Base-by-base conservation (phyloP, 2,329 filamentous ascomycete genomes). In the Coniochaeta sp. region DNA sequence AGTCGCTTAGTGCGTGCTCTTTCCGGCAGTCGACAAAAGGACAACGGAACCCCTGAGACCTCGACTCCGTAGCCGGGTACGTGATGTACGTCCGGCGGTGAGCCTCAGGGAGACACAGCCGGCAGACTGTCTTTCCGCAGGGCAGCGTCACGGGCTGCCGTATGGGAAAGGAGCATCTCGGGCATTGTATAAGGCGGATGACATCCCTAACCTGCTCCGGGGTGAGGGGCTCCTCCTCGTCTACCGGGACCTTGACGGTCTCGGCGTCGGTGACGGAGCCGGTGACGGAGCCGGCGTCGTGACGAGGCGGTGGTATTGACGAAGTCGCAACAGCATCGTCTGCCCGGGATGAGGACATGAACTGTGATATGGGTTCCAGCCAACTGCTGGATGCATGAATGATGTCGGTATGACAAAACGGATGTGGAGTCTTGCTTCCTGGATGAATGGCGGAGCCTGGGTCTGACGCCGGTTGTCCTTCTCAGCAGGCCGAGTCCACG, bases 111-210 rank as follows among this genome's bases (percentile, higher is more conserved):
- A 95, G 69, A 67, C 91, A 96, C 48, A 67, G 66, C 61, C 79
- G 83, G 70, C 91, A 96, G 10, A 95, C 68, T 10, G 85, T 85
- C 62, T 86, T 82, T 26, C 91, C 90, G 65, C 91, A 96, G 5
- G 91, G 90, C 4, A 96, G 72, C 0, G 87, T 87, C 52, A 90
- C 76, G 5, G 91, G 88, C 8, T 81, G 75, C 45, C 70, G 74
- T 27, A 94, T 72, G 1, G 86, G 85, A 40, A 72, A 73, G 3
- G 85, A 88, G 66, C 91, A 96, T 56, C 79, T 71, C 10, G 78
- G 78, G 65, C 91, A 96, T 69, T 95, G 89, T 50, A 94, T 77
- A 35, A 94, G 72, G 40, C 85, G 84, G 55, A 95, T 76, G 51
- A 91, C 73, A 52, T 79, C 72, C 57, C 87, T 77, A 16, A 81